A percentile compares a stretch with the other conserved stretches of the same genome.
Conservation (phyloP, 2,329 filamentous ascomycete genomes). For the Fusarium devonianum region DNA sequence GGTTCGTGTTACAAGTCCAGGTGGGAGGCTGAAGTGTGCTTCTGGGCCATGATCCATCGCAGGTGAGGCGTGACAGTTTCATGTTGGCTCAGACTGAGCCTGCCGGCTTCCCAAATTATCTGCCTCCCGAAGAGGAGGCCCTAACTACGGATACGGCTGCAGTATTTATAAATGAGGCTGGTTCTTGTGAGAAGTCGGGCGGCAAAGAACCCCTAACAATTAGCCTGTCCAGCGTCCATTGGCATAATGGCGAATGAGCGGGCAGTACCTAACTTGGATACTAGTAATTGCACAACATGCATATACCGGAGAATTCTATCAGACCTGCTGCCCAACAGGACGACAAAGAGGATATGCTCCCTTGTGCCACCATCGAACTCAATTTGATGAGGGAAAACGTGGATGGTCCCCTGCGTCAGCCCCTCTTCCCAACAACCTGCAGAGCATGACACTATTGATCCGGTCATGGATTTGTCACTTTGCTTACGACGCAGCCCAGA, state of each 20-base stretch:
- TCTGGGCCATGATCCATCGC: too few species aligned
- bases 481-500: neutral
- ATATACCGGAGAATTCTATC: too few species aligned
- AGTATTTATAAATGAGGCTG: too few species aligned
- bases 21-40: conserved; percentile 9
- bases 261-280: too few species aligned
- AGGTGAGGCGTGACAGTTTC: too few species aligned
- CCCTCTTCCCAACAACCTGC: neutral
- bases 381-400: neutral
- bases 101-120: neutral
- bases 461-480: neutral
- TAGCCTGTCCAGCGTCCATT: conserved; percentile 16
- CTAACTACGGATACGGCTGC: neutral
- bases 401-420: neutral
- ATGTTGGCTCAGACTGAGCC: conserved; percentile 1
- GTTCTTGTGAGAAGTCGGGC: conserved; percentile 6
- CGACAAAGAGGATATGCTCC: too few species aligned
- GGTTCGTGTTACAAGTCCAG: conserved; percentile 16
- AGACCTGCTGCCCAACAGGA: conserved; percentile 2
- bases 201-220: conserved; percentile 8
- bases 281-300: conserved; percentile 4
- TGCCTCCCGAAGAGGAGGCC: conserved; percentile 1
- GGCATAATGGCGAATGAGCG: conserved; percentile 20
- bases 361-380: neutral
- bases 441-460: neutral